Percentiles rank a stretch among this genome's conserved stretches.
Evolutionary conservation across 2,329 filamentous ascomycete genomes (phyloP).

Genomic region (Cladophialophora yegresii): DNA sequence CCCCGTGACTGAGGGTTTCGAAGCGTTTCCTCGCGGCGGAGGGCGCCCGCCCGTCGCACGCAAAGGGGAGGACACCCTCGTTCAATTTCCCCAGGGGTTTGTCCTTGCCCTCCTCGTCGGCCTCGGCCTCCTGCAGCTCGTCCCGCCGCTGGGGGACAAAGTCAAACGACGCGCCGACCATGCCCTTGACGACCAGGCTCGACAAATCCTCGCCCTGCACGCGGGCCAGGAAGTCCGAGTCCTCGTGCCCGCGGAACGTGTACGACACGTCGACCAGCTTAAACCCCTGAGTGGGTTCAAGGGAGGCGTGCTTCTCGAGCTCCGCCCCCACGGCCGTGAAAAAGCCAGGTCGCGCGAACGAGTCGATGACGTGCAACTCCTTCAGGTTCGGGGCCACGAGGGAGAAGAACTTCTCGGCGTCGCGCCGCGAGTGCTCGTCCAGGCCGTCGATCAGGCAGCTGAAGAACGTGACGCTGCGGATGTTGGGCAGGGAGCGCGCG

Average conservation of each 20-base stretch:
- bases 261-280: slow-evolving; percentile 53
- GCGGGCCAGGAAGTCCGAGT: slow-evolving; percentile 47
- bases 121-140: slow-evolving; percentile 14
- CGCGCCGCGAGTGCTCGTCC: slow-evolving; percentile 42
- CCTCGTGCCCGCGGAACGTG: slow-evolving; percentile 49
- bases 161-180: slow-evolving; percentile 29
- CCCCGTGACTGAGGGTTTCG: slow-evolving; percentile 17
- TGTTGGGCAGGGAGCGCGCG: slow-evolving; percentile 44
- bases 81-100: slow-evolving; percentile 19
- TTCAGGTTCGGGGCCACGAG: slow-evolving; percentile 41
- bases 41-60: slow-evolving; percentile 30
- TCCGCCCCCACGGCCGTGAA: slow-evolving; percentile 40
- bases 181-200: slow-evolving; percentile 22
- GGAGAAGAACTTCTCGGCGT: slow-evolving; percentile 48
- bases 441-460: slow-evolving; percentile 51
- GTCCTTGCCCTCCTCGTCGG: slow-evolving; percentile 16
- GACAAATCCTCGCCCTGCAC: slow-evolving; percentile 39
- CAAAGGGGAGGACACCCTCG: slow-evolving; percentile 33
- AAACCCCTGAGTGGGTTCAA: slow-evolving; percentile 36
- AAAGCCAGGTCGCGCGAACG: slow-evolving; percentile 49
- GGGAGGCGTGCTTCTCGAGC: slow-evolving; percentile 24
- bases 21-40: slow-evolving; percentile 30
- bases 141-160: slow-evolving; percentile 28
- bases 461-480: slow-evolving; percentile 51
- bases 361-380: slow-evolving; percentile 53